A percentile compares a stretch with the other conserved stretches of the same genome.
Evolutionary conservation across 2,329 filamentous ascomycete species (phyloP).

Genomic region (Ascochyta lentis): DNA sequence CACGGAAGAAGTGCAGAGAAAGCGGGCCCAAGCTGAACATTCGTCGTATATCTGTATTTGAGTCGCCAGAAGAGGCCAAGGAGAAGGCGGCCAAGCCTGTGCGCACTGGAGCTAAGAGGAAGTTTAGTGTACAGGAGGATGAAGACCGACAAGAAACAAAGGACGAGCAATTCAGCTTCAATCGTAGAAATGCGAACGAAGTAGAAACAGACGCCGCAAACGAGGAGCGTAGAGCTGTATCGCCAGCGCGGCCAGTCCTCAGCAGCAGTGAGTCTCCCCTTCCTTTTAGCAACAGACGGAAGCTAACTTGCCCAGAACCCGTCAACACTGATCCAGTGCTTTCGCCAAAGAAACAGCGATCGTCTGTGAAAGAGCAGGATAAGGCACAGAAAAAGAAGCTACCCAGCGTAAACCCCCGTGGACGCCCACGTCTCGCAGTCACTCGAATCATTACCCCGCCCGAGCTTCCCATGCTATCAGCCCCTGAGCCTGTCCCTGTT

Average conservation of each 20-base stretch:
- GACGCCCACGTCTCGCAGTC: slow-evolving; percentile 33
- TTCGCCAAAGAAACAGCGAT: slow-evolving; percentile 51
- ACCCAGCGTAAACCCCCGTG: slow-evolving; percentile 27
- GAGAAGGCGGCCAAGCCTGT: slow-evolving; percentile 36
- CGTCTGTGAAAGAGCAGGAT: slow-evolving; percentile 32
- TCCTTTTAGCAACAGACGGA: slow-evolving; percentile 14
- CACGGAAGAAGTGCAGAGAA: slow-evolving; percentile 60
- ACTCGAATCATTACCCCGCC: slow-evolving; percentile 31
- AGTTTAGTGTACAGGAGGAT: slow-evolving; percentile 61
- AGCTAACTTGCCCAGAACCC: slow-evolving; percentile 51
- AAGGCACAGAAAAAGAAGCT: slow-evolving; percentile 40
- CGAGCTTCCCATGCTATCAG: slow-evolving; percentile 28
- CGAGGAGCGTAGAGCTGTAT: slow-evolving; percentile 27
- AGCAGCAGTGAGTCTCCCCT: slow-evolving; percentile 50
- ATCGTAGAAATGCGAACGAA: slow-evolving; percentile 43
- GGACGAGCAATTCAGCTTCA: slow-evolving; percentile 56
- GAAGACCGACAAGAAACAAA: slow-evolving; percentile 48
- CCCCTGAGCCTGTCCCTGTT: slow-evolving; percentile 31
- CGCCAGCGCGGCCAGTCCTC: slow-evolving; percentile 47
- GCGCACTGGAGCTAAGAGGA: slow-evolving; percentile 62
- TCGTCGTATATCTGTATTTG: slow-evolving; percentile 53
- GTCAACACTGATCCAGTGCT: slow-evolving; percentile 56
- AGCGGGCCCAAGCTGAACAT: slow-evolving; percentile 54
- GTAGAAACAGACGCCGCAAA: slow-evolving; percentile 24
- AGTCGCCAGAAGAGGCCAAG: slow-evolving; percentile 47